Percentiles rank a stretch among this genome's conserved stretches.
Evolutionary conservation across 2,329 filamentous ascomycete genomes (phyloP).

Genomic region (Penicillium verrucosum): DNA sequence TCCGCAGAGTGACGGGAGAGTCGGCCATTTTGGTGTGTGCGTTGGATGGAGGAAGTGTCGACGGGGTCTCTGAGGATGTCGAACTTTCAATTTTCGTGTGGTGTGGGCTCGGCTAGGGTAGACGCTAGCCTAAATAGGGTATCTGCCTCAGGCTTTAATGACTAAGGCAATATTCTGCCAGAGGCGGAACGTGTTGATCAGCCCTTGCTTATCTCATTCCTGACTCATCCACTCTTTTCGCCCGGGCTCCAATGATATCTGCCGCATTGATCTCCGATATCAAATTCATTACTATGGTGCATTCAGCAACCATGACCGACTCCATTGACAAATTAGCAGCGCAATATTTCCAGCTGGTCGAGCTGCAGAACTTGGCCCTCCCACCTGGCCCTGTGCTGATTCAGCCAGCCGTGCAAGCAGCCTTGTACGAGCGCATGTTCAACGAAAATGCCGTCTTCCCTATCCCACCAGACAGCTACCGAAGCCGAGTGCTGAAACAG

Average conservation of each 20-base stretch:
- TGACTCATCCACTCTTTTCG: slow-evolving; percentile 7
- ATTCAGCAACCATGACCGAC: slow-evolving; percentile 10
- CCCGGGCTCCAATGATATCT: slow-evolving; percentile 8
- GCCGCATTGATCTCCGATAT: slow-evolving; percentile 4
- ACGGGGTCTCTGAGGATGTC: slow-evolving; percentile 22
- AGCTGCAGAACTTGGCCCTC: slow-evolving; percentile 59
- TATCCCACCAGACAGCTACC: slow-evolving; percentile 67
- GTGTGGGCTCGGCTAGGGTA: slow-evolving; percentile 44
- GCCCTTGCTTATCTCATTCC: slow-evolving; percentile 6
- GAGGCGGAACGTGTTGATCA: neutral
- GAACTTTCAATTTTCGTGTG: slow-evolving; percentile 41
- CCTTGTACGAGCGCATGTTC: slow-evolving; percentile 66
- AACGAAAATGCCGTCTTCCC: slow-evolving; percentile 53
- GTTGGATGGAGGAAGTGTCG: slow-evolving; percentile 23
- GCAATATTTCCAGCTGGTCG: slow-evolving; percentile 78
- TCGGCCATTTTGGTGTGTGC: slow-evolving; percentile 71
- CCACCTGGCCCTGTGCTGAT: slow-evolving; percentile 60
- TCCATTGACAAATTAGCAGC: slow-evolving; percentile 44
- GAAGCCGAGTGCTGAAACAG: slow-evolving; percentile 68
- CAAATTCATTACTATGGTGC: slow-evolving; percentile 2
- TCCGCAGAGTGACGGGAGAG: slow-evolving; percentile 77
- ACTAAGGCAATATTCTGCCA: neutral
- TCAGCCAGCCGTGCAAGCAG: slow-evolving; percentile 60
- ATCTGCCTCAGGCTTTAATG: slow-evolving; percentile 11
- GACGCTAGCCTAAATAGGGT: slow-evolving; percentile 28